Conservation (phyloP, 768 basidiomycete species). For the Podaxis rugospora region DNA sequence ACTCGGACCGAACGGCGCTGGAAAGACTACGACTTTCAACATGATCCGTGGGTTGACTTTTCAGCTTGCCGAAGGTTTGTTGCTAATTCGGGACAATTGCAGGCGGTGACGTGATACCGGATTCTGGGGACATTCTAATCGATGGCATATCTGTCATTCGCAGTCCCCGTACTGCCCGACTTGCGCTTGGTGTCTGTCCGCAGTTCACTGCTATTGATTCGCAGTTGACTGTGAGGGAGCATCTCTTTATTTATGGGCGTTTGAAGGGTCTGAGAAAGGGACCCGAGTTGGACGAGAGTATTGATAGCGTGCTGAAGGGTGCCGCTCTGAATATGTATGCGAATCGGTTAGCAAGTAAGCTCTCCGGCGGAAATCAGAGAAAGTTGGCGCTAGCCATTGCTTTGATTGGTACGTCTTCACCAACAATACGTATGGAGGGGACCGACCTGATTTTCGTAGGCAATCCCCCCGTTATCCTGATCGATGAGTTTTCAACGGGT, state of each 20-base stretch:
- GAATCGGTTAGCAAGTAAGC: slow-evolving; percentile 65
- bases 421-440: background rate
- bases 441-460: slow-evolving; percentile 30
- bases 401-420: slow-evolving; percentile 31
- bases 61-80: background rate
- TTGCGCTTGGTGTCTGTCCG: slow-evolving; percentile 76
- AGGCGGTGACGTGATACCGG: slow-evolving; percentile 69
- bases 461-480: slow-evolving; percentile 72
- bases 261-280: slow-evolving; percentile 62
- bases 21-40: slow-evolving; percentile 80
- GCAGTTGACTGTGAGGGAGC: slow-evolving; percentile 75
- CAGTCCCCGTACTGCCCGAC: slow-evolving; percentile 59
- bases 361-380: slow-evolving; percentile 78
- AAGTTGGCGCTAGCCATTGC: slow-evolving; percentile 76
- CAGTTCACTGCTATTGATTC: slow-evolving; percentile 82
- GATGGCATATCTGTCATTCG: slow-evolving; percentile 60
- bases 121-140: slow-evolving; percentile 66
- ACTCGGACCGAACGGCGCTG: slow-evolving; percentile 80
- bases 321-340: slow-evolving; percentile 59
- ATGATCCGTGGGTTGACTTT: slow-evolving; percentile 56
- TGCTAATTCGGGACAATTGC: background rate
- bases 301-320: slow-evolving; percentile 53
- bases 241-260: slow-evolving; percentile 65
- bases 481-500: slow-evolving; percentile 82
- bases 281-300: slow-evolving; percentile 44